phyloP scores from a whole-genome alignment of 768 basidiomycete species.

The Neoboletus subvelutipes region DNA sequence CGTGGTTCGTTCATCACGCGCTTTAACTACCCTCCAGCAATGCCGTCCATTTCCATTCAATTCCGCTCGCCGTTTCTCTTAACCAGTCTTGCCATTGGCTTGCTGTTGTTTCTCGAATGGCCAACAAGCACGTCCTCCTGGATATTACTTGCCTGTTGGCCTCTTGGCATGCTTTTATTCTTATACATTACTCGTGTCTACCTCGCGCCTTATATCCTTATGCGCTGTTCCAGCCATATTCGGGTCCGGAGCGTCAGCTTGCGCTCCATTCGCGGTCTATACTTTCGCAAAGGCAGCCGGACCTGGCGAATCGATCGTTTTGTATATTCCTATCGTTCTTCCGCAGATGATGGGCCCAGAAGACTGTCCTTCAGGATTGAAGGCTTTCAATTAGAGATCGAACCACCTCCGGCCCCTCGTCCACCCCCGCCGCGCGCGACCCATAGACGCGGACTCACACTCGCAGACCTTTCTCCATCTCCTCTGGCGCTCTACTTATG shows the following conservation, averaged over 20 bases:
- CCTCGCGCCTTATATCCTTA: constrained; percentile 62
- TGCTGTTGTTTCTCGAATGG: constrained; percentile 19
- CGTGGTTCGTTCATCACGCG: constrained; percentile 5
- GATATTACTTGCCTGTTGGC: constrained; percentile 47
- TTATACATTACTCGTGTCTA: constrained; percentile 64
- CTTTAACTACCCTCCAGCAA: constrained; percentile 1
- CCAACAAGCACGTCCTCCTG: constrained; percentile 33
- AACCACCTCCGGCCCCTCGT: constrained; percentile 17
- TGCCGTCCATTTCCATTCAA: constrained; percentile 2
- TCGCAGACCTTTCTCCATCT: constrained; percentile 37
- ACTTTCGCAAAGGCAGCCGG: constrained; percentile 54
- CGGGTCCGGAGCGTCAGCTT: constrained; percentile 73
- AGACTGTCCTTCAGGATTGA: constrained; percentile 65
- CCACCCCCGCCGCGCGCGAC: constrained; percentile 21
- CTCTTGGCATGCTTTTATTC: constrained; percentile 50
- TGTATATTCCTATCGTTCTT: constrained; percentile 53
- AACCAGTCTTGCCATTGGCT: constrained; percentile 11
- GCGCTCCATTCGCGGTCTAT: constrained; percentile 75
- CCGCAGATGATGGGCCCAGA: constrained; percentile 44
- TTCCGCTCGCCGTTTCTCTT: constrained; percentile 10
- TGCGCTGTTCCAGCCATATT: constrained; percentile 56
- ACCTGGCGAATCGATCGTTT: constrained; percentile 70
- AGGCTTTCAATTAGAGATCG: constrained; percentile 55
- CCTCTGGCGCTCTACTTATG: constrained; percentile 36
- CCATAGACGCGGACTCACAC: constrained; percentile 44